A percentile compares a stretch with the other conserved stretches of the same genome.
These are phyloP conservation scores for Lizonia empirigonia DNA, from an alignment of 2,329 filamentous ascomycete genomes.

Conservation along the genomic window DNA sequence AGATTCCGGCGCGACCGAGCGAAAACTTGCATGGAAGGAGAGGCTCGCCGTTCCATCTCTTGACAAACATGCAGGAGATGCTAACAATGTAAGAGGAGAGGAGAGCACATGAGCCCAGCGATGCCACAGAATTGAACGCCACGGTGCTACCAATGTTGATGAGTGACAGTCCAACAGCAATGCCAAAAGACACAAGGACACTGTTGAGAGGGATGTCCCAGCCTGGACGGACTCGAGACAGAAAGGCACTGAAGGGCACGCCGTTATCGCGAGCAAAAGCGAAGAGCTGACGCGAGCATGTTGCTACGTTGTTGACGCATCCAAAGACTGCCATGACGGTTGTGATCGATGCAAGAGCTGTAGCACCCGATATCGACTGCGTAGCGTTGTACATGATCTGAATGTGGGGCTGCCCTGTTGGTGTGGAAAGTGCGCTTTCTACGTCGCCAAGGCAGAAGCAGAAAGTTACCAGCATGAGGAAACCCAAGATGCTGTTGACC, in stretches of 20 bases:
- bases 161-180: conserved; percentile 51
- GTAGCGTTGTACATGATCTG: background rate
- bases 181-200: conserved; percentile 50
- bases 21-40: conserved; percentile 54
- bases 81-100: conserved; percentile 46
- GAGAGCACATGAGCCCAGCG: conserved; percentile 30
- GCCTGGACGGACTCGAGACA: conserved; percentile 23
- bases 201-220: conserved; percentile 51
- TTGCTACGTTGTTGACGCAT: conserved; percentile 34
- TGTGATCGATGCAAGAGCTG: conserved; percentile 33
- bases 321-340: conserved; percentile 35
- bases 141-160: conserved; percentile 57
- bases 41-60: conserved; percentile 49
- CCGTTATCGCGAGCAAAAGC: conserved; percentile 43
- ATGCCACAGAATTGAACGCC: conserved; percentile 36
- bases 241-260: conserved; percentile 15
- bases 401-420: background rate
- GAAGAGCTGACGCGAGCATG: conserved; percentile 43
- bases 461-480: conserved; percentile 44
- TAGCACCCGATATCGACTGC: conserved; percentile 26
- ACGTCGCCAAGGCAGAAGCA: conserved; percentile 31
- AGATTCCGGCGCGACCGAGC: conserved; percentile 53
- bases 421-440: background rate
- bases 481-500: conserved; percentile 7
- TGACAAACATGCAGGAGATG: conserved; percentile 55